Percentiles rank a stretch among this genome's conserved stretches.
These are phyloP conservation scores for Pittosporum tobira DNA, from an alignment of 129 eudicot species.

Conservation along the genomic window DNA sequence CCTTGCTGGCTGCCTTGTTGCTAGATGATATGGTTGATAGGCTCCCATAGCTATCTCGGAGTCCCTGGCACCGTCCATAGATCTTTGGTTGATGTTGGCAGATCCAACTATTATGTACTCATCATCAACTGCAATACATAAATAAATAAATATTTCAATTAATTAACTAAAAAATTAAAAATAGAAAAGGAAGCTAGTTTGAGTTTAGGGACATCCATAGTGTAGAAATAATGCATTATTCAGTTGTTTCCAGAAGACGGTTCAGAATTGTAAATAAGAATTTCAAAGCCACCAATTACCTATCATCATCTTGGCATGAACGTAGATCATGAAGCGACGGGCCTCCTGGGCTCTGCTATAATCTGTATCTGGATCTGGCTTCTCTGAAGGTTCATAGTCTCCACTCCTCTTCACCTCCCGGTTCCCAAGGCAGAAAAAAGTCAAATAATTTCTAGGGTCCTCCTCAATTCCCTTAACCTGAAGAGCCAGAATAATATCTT, in stretches of 20 bases:
- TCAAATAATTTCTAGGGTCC: slow-evolving; percentile 17
- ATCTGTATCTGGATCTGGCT: slow-evolving; percentile 8
- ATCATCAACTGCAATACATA: slow-evolving; percentile 16
- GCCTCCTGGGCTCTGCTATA: slow-evolving; percentile 18
- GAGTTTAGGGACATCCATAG: not conserved
- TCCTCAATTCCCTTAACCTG: slow-evolving; percentile 13
- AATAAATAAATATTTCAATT: not conserved
- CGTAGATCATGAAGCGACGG: slow-evolving; percentile 19
- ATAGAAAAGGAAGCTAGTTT: no score
- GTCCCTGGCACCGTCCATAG: slow-evolving; percentile 17
- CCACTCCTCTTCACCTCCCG: slow-evolving; percentile 20
- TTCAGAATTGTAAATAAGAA: no score
- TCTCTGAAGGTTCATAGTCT: slow-evolving; percentile 14
- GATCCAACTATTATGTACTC: slow-evolving; percentile 16
- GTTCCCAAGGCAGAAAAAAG: slow-evolving; percentile 20
- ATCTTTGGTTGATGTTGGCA: slow-evolving; percentile 18
- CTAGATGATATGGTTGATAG: slow-evolving; percentile 11
- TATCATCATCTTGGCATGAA: slow-evolving; percentile 23
- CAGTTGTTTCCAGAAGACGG: not conserved
- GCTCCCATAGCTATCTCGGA: slow-evolving; percentile 17
- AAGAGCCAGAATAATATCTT: slow-evolving; percentile 15
- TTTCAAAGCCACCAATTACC: not conserved
- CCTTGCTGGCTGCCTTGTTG: slow-evolving; percentile 13
- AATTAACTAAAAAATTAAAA: not conserved
- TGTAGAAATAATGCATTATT: not conserved